phyloP scores from a whole-genome alignment of 2,329 filamentous ascomycete species.

The Lecanicillium sp. region DNA sequence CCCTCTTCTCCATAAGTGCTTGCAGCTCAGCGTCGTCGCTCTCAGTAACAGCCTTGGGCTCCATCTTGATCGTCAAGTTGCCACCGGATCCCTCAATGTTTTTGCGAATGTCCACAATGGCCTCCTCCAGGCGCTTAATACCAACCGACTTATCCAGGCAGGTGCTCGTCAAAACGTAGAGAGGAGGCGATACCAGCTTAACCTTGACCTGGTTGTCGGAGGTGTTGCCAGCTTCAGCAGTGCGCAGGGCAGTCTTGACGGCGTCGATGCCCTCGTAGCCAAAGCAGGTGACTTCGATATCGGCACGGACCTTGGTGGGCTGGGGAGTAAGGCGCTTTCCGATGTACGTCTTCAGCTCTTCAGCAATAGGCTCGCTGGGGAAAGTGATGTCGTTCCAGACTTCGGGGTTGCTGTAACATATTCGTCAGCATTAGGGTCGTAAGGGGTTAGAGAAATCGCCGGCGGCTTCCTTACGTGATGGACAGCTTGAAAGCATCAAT shows the following conservation, averaged over 20 bases:
- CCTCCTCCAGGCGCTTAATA: slow-evolving; percentile 76
- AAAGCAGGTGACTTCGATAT: slow-evolving; percentile 93
- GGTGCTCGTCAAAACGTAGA: slow-evolving; percentile 93
- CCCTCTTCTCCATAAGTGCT: slow-evolving; percentile 97
- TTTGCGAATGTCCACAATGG: slow-evolving; percentile 77
- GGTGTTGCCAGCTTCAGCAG: slow-evolving; percentile 88
- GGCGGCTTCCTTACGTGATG: slow-evolving; percentile 63
- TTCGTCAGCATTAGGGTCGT: slow-evolving; percentile 10
- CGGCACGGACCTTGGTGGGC: slow-evolving; percentile 97
- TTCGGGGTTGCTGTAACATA: slow-evolving; percentile 66
- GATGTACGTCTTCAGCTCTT: slow-evolving; percentile 92
- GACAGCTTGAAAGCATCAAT: slow-evolving; percentile 98
- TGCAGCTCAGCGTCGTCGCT: slow-evolving; percentile 95
- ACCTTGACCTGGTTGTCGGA: slow-evolving; percentile 93
- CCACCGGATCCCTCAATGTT: slow-evolving; percentile 75
- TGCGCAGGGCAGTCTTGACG: slow-evolving; percentile 85
- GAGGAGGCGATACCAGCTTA: slow-evolving; percentile 91
- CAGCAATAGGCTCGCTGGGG: slow-evolving; percentile 73
- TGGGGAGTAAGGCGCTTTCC: slow-evolving; percentile 94
- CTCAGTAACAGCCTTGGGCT: slow-evolving; percentile 97
- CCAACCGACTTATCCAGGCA: slow-evolving; percentile 88
- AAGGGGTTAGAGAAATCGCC: not conserved
- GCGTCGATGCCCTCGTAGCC: slow-evolving; percentile 98
- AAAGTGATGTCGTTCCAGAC: slow-evolving; percentile 93
- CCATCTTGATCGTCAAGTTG: slow-evolving; percentile 88